phyloP scores from a whole-genome alignment of 2,329 filamentous ascomycete species.

The Clonostachys rhizophaga region DNA sequence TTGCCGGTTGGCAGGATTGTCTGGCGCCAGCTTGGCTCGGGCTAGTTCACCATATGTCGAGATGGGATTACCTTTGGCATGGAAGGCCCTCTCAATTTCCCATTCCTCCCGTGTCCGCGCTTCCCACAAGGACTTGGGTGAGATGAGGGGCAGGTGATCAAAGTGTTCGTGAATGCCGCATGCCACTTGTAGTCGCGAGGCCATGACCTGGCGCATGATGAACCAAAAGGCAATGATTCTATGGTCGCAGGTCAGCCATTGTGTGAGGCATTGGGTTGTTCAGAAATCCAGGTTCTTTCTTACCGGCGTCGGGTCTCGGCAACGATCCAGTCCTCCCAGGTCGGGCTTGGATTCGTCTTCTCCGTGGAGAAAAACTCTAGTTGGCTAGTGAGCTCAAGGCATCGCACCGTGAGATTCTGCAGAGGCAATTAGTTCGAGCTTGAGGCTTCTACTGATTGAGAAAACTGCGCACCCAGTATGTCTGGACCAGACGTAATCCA shows the following conservation, averaged over 20 bases:
- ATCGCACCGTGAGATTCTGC: no score
- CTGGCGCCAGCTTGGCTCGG: no score
- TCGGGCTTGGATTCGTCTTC: constrained; percentile 5
- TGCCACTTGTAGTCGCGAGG: not conserved
- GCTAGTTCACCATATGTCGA: constrained; percentile 11
- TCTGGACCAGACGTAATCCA: no score
- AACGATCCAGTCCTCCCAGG: constrained; percentile 22
- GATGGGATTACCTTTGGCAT: constrained; percentile 6
- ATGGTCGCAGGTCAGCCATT: not conserved
- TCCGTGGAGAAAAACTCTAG: constrained; percentile 8
- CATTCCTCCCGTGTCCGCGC: constrained; percentile 14
- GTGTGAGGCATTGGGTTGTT: not conserved
- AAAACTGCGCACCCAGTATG: not conserved
- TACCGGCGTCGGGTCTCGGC: constrained; percentile 19
- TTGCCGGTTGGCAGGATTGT: no score
- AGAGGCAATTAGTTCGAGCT: no score
- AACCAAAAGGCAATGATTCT: constrained; percentile 16
- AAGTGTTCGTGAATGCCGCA: constrained; percentile 3
- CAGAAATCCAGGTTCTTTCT: not conserved
- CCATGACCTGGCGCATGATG: constrained; percentile 12
- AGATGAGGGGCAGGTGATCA: constrained; percentile 7
- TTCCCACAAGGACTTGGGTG: constrained; percentile 14
- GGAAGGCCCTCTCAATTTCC: constrained; percentile 11
- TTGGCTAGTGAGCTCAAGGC: constrained; percentile 8
- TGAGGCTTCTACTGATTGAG: constrained; percentile 14